Percentiles rank a stretch among this genome's conserved stretches.
phyloP scores from a whole-genome alignment of 345 rosid genomes.

The Sisymbrium altissimum region DNA sequence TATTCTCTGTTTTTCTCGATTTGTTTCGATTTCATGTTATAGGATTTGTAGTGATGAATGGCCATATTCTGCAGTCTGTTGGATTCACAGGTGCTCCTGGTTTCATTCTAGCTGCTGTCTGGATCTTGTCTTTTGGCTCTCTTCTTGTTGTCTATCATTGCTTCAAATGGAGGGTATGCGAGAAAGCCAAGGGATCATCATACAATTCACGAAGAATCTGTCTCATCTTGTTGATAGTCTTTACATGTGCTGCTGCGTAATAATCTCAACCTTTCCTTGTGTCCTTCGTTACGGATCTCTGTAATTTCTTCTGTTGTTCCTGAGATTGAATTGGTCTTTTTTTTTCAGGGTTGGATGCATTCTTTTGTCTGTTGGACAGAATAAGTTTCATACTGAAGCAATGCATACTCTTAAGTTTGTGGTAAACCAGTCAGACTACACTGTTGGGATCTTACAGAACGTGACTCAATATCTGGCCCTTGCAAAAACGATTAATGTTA shows the following conservation, averaged over 20 bases:
- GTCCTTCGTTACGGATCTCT: background rate
- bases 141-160: conserved; percentile 60
- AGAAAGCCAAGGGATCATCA: conserved; percentile 49
- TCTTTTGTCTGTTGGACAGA: conserved; percentile 90
- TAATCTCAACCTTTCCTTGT: conserved; percentile 18
- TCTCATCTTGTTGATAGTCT: conserved; percentile 67
- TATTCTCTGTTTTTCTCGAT: background rate
- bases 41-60: conserved; percentile 12
- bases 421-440: conserved; percentile 92
- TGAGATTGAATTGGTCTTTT: background rate
- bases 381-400: conserved; percentile 70
- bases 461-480: conserved; percentile 84
- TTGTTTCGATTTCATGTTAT: background rate
- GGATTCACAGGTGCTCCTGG: conserved; percentile 89
- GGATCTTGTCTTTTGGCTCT: conserved; percentile 85
- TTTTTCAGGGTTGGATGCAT: conserved; percentile 77
- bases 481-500: conserved; percentile 83
- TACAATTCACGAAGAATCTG: conserved; percentile 47
- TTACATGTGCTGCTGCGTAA: conserved; percentile 92
- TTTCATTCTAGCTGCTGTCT: conserved; percentile 65
- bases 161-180: conserved; percentile 62
- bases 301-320: background rate
- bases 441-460: conserved; percentile 72
- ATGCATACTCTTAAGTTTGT: conserved; percentile 77
- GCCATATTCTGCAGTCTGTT: conserved; percentile 62